Conservation (phyloP, 2,329 filamentous ascomycete genomes). For the Teratosphaeriaceae sp. region DNA sequence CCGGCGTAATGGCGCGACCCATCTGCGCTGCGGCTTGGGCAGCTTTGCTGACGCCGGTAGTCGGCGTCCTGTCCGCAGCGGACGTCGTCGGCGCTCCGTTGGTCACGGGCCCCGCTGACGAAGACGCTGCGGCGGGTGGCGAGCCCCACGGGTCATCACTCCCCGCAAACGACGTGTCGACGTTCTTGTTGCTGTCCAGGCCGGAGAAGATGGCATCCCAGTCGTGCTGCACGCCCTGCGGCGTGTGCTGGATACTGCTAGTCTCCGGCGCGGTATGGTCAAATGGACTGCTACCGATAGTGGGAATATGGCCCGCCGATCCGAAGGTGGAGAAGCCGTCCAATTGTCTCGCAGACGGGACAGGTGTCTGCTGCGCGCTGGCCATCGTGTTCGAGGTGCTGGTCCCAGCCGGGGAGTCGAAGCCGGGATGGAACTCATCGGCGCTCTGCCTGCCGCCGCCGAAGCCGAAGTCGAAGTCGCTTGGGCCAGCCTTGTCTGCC, state of each 20-base stretch:
- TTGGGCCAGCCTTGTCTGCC: slow-evolving; percentile 57
- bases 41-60: slow-evolving; percentile 6
- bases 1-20: slow-evolving; percentile 64
- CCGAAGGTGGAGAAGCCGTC: slow-evolving; percentile 24
- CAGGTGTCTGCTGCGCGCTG: slow-evolving; percentile 31
- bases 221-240: slow-evolving; percentile 54
- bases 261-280: slow-evolving; percentile 7
- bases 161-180: slow-evolving; percentile 20
- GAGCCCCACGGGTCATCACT: slow-evolving; percentile 22
- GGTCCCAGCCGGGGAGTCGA: slow-evolving; percentile 59
- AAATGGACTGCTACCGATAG: slow-evolving; percentile 9
- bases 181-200: slow-evolving; percentile 49
- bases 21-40: slow-evolving; percentile 26
- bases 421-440: slow-evolving; percentile 72
- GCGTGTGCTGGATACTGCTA: slow-evolving; percentile 30
- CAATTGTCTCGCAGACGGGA: slow-evolving; percentile 20
- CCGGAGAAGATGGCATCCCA: slow-evolving; percentile 94
- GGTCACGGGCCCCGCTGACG: neutral
- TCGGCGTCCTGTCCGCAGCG: slow-evolving; percentile 3
- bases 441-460: slow-evolving; percentile 47
- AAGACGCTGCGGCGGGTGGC: slow-evolving; percentile 3
- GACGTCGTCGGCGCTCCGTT: slow-evolving; percentile 1
- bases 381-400: slow-evolving; percentile 43
- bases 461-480: slow-evolving; percentile 68
- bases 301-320: slow-evolving; percentile 2